phyloP scores from a whole-genome alignment of 31 red algal genomes.

The Asparagopsis taxiformis region DNA sequence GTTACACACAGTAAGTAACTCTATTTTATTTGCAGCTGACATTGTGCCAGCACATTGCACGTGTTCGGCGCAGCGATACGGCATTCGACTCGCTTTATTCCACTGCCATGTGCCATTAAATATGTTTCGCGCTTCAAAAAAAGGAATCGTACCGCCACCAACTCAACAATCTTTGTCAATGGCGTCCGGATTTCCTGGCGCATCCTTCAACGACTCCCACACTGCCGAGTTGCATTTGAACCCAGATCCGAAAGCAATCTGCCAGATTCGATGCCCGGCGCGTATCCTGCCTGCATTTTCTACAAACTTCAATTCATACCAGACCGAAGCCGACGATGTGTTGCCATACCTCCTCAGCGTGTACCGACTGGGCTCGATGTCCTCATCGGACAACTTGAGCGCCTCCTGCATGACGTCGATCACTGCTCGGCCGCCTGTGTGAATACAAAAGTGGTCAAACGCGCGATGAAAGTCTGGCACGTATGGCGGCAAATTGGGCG shows the following conservation, averaged over 20 bases:
- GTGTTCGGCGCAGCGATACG: no score
- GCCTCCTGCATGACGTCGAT: slow-evolving; percentile 96
- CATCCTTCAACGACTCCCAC: slow-evolving; percentile 81
- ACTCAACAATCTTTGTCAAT: slow-evolving; percentile 38
- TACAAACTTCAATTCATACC: slow-evolving; percentile 98
- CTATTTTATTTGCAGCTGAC: no score
- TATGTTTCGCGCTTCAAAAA: no score
- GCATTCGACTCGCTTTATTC: no score
- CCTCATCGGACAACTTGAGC: slow-evolving; percentile 74
- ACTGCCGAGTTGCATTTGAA: slow-evolving; percentile 99
- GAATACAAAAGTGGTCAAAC: slow-evolving; percentile 99
- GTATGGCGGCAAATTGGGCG: slow-evolving; percentile 62
- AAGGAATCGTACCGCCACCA: no score
- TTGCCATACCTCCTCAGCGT: slow-evolving; percentile 91
- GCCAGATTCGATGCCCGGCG: slow-evolving; percentile 86
- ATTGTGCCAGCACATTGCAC: no score
- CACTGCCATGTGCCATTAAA: no score
- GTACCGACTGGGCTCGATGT: slow-evolving; percentile 90
- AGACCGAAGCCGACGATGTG: slow-evolving; percentile 96
- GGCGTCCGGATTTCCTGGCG: slow-evolving; percentile 18
- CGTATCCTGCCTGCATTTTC: slow-evolving; percentile 83
- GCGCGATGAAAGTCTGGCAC: slow-evolving; percentile 96
- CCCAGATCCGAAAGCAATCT: slow-evolving; percentile 98
- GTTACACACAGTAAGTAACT: no score
- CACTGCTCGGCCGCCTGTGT: slow-evolving; percentile 95